Base-by-base conservation (phyloP, 108 stramenopile species). In the Asterionellopsis glacialis region DNA sequence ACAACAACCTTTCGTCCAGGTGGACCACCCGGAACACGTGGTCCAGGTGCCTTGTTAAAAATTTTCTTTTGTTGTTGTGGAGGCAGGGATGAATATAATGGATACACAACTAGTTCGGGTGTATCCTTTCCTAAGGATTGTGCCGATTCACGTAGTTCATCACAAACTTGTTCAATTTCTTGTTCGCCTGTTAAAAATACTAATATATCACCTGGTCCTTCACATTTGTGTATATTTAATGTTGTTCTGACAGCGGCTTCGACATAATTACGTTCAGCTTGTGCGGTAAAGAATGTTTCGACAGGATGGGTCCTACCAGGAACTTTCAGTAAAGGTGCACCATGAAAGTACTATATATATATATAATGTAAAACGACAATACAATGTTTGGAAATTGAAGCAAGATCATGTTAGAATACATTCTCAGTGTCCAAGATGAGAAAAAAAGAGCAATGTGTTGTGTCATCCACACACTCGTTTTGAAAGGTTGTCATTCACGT, bases 1-100 rank as follows among this genome's bases (percentile, higher is more conserved):
- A 99, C 96, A 28, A 99, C 96, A 9, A 98, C 95, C 74, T 99
- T 99, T 41, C 99, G 76, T 28, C 98, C 99, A 0, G 98, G 97
- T 25, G 80, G 79, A 0, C 97, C 99, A 19, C 98, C 98, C 9
- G 93, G 79, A 39, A 90, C 85, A 49, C 79, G 76, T 1, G 99
- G 96, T 4, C 82, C 88, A 19, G 99, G 99, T 0, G 99, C 97
- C 13, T 69, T 57, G 16, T 69, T 59, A 72, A 99, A 99, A n/a
- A 99, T 97, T 63, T 81, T 79, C 57, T 82, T 79, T 76, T 99
- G 99, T 54, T 85, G 81, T 11, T 85, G 73, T 0, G 98, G 98
- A 0, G 99, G 93, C 58, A 99, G 77, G n/a, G 94, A 91, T 19
- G 96, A 95, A 72, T 98, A 99, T 6, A 99, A 70, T 14, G 99